Evolutionary conservation across 2,329 filamentous ascomycete species (phyloP).

Genomic region (Clarireedia monteithiana): DNA sequence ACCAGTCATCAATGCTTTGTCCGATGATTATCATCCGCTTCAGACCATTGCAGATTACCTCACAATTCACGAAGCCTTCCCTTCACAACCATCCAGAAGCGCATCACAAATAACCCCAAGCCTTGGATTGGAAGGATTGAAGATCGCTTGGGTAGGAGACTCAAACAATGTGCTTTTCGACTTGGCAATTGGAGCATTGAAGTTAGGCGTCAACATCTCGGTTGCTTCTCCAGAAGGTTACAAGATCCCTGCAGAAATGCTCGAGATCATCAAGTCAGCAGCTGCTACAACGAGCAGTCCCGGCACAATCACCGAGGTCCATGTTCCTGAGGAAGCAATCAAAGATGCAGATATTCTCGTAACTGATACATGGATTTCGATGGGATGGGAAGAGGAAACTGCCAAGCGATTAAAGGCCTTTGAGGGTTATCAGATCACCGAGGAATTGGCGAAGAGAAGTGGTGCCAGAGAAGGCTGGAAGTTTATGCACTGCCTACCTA

Average conservation of each 20-base stretch:
- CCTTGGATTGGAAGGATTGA: conserved; percentile 72
- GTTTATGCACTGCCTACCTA: conserved; percentile 97
- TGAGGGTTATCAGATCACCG: conserved; percentile 83
- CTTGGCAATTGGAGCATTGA: conserved; percentile 77
- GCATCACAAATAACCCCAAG: conserved; percentile 11
- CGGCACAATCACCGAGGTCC: conserved; percentile 67
- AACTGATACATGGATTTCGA: conserved; percentile 96
- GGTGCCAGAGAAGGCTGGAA: conserved; percentile 87
- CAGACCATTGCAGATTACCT: conserved; percentile 93
- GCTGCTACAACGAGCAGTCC: conserved; percentile 47
- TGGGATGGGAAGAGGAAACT: conserved; percentile 90
- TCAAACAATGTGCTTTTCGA: conserved; percentile 97
- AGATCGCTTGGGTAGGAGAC: conserved; percentile 93
- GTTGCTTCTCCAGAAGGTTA: conserved; percentile 85
- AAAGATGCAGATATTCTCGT: conserved; percentile 83
- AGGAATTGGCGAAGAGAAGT: conserved; percentile 72
- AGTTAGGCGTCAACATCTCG: conserved; percentile 77
- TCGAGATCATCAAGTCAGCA: conserved; percentile 60
- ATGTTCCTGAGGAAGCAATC: conserved; percentile 73
- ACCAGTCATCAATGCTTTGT: conserved; percentile 81
- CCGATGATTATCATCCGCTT: conserved; percentile 85
- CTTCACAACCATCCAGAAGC: conserved; percentile 30
- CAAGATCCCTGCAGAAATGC: conserved; percentile 69
- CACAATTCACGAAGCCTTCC: conserved; percentile 76
- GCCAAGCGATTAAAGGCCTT: conserved; percentile 74